Base-by-base conservation (phyloP, 176 grass and related monocot genomes). In the Carex scoparia region DNA sequence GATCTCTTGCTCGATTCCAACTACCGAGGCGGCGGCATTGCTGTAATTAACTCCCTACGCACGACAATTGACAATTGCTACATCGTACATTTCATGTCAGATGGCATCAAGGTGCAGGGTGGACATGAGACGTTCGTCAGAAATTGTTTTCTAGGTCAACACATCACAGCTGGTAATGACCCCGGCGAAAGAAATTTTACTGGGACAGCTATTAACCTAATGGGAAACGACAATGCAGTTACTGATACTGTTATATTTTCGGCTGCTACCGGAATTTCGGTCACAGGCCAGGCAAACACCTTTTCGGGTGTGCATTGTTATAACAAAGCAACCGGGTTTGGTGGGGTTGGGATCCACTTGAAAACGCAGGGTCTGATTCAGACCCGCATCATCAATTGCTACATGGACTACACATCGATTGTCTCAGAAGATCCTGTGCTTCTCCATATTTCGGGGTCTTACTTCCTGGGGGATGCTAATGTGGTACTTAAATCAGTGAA, bases 261-360 rank as follows among this genome's bases (percentile, higher is more conserved):
- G 0, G 92, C 92, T 0, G 90, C 0, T 0, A 92, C 85, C 7
- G 94, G 94, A 65, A 92, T 97, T 85, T 65, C 88, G 60, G 89
- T 94, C 18, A 91, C 90, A 0, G 84, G 85, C 14, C 84, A 87
- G 57, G 94, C 94, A 53, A 97, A 97, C 87, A 75, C 87, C n/a
- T 84, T 97, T 37, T 88, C 94, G 38, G 94, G 94, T 59, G 90
- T 94, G 65, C 94, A 97, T 87, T 97, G 94, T 78, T 97, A 97
- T 86, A 97, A 97, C 84, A 97, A 97, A 89, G 92, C 94, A 1
- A 12, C 92, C 14, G 88, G 84, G 0, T 92, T 85, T 67, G 94
- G 94, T 10, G 94, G 94, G 64, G 76, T 84, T 0, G 94, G 94
- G 2, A 94, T 97, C 69, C 62, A 97, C 82, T 81, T 97, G 88